Base-by-base conservation (phyloP, 2,329 filamentous ascomycete species). In the Colletotrichum camelliae region DNA sequence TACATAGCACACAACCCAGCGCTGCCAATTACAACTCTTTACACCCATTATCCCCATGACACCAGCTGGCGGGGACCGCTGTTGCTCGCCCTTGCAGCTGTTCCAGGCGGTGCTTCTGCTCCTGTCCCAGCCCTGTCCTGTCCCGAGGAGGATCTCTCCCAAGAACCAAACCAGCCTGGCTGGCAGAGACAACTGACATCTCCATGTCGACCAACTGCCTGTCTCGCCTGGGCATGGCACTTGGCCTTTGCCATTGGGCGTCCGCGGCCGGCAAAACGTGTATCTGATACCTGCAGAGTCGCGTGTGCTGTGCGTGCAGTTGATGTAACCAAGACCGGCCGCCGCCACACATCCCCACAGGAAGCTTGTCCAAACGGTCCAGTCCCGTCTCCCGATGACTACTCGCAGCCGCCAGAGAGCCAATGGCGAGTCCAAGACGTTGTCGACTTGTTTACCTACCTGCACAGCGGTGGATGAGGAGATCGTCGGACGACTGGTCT, bases 331-430 rank as follows among this genome's bases (percentile, higher is more conserved):
- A 68, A n/a, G 57, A 73, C 62, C 39, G 43, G 39, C 35, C 12
- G 21, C 55, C 55, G 62, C 73, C 62, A 73, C 33, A 31, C 31
- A 39, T 52, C 72, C 69, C 70, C 70, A 75, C 73, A 68, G 18
- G 72, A 73, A 73, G 70, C 73, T 73, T 75, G 73, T 75, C 73
- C 62, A 75, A 73, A 73, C 70, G 57, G 69, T 71, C 70, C 70
- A 75, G 73, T 73, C 73, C 73, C 64, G 57, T 68, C 64, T 55
- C 64, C 35, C 64, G 64, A 68, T 65, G 70, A 65, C 73, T 68
- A 73, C 73, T 73, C 29, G 73, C 70, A 73, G 70, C 64, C 70
- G 43, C 57, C 57, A 35, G 33, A 29, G 64, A 60, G 67, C 75
- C 75, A 77, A 72, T 77, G 64, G 64, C 33, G 61, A 58, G 57